phyloP scores from a whole-genome alignment of 352 stramenopile species.

The Globisporangium acanthophoron region DNA sequence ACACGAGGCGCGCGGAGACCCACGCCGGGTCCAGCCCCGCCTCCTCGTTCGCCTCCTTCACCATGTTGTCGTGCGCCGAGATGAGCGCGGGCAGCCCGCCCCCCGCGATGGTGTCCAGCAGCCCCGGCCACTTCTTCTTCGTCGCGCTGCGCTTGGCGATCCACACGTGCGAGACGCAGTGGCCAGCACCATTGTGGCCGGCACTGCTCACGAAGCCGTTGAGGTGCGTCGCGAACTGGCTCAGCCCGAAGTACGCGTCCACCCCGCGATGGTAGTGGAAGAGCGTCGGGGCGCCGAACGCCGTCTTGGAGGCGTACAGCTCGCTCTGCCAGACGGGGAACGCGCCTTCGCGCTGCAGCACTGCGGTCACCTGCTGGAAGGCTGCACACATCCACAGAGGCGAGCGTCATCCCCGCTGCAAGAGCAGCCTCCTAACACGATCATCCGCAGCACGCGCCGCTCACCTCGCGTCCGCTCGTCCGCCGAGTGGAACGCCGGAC shows the following conservation, averaged over 20 bases:
- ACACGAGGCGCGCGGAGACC: conserved; percentile 25
- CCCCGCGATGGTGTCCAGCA: conserved; percentile 58
- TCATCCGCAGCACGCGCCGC: neutral
- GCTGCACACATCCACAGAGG: conserved; percentile 12
- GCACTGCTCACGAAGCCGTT: conserved; percentile 51
- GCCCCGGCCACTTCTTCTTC: conserved; percentile 47
- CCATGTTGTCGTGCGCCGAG: conserved; percentile 60
- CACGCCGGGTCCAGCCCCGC: conserved; percentile 36
- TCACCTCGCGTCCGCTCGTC: conserved; percentile 23
- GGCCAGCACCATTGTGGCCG: neutral
- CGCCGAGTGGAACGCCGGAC: conserved; percentile 16
- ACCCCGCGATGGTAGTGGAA: conserved; percentile 66
- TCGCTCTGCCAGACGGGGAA: conserved; percentile 62
- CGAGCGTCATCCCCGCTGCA: neutral
- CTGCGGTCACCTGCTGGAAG: conserved; percentile 34
- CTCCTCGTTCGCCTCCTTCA: conserved; percentile 67
- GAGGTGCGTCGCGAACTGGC: conserved; percentile 61
- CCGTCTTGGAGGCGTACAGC: conserved; percentile 47
- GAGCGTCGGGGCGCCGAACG: conserved; percentile 36
- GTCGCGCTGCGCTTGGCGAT: conserved; percentile 45
- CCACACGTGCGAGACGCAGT: conserved; percentile 43
- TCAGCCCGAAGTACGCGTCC: conserved; percentile 55
- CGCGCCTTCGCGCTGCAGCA: conserved; percentile 33
- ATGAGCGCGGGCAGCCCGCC: conserved; percentile 45
- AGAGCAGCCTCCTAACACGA: too few relatives aligned